A percentile compares a stretch with the other conserved stretches of the same genome.
These are phyloP conservation scores for Kwoniella europaea DNA, from an alignment of 768 basidiomycete species.

Conservation along the genomic window DNA sequence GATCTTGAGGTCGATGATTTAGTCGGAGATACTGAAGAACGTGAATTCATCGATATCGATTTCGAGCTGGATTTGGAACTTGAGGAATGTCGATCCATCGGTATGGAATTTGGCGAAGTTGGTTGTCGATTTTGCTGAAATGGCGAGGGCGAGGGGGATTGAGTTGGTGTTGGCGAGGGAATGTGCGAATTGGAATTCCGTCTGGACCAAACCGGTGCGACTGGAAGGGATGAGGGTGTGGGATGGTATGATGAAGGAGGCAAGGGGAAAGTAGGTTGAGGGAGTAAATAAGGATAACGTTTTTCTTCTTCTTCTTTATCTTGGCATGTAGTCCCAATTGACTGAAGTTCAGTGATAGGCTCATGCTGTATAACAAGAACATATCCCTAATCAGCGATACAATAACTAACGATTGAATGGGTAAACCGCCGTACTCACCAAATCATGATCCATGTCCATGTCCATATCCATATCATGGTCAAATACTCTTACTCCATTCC, in stretches of 20 bases:
- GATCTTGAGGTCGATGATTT: background rate
- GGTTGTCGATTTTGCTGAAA: background rate
- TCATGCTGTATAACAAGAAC: background rate
- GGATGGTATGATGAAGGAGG: background rate
- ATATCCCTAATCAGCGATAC: background rate
- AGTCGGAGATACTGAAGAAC: background rate
- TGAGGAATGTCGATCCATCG: conserved; percentile 4
- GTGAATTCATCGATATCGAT: background rate
- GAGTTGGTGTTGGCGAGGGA: background rate
- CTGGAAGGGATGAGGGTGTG: background rate
- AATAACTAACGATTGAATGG: background rate
- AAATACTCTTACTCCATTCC: conserved; percentile 1
- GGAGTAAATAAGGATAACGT: conserved; percentile 22
- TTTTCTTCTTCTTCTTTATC: background rate
- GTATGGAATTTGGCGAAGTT: background rate
- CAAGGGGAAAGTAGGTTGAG: background rate
- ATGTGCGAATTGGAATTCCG: too few relatives aligned
- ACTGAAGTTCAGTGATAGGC: background rate
- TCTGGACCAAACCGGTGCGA: background rate
- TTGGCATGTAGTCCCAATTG: background rate
- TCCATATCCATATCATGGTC: conserved; percentile 18
- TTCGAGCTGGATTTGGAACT: background rate
- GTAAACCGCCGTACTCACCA: background rate
- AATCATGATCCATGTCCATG: conserved; percentile 25
- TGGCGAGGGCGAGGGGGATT: background rate